Evolutionary conservation across 441 rosid genomes (phyloP).

Genomic region (Viola pubescens): DNA sequence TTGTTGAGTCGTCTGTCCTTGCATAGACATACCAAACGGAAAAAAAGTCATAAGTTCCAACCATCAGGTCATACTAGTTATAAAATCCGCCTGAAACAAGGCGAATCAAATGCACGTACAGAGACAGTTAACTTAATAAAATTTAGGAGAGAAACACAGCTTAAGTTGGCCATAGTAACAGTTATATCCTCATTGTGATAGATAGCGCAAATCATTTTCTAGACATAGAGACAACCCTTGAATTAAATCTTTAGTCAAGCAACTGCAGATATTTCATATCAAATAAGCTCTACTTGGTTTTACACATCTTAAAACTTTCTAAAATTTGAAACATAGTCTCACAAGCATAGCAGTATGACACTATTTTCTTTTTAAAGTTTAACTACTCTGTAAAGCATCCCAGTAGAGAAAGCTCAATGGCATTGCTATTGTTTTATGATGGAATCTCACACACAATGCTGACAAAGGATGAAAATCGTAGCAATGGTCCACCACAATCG

Average conservation of each 20-base stretch:
- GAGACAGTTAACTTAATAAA: neutral
- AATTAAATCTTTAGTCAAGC: neutral
- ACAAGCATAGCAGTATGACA: neutral
- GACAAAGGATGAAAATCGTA: too few species aligned
- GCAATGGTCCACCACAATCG: too few species aligned
- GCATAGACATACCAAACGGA: slow-evolving; percentile 24
- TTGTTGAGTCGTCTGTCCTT: slow-evolving; percentile 86
- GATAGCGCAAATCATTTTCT: too few species aligned
- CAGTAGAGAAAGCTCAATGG: neutral
- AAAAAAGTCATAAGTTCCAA: neutral
- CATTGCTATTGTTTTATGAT: too few species aligned
- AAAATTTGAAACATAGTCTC: neutral
- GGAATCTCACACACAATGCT: too few species aligned
- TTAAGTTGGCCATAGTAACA: too few species aligned
- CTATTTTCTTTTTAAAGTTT: neutral
- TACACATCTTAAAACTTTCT: too few species aligned
- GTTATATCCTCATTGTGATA: too few species aligned
- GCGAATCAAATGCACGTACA: neutral
- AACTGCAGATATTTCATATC: neutral
- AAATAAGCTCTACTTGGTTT: neutral
- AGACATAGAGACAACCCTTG: neutral
- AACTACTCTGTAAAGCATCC: neutral
- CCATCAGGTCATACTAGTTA: neutral
- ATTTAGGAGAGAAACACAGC: too few species aligned
- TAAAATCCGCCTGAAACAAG: neutral